Conservation (phyloP, 345 rosid genomes). For the Arabidopsis arenosa region DNA sequence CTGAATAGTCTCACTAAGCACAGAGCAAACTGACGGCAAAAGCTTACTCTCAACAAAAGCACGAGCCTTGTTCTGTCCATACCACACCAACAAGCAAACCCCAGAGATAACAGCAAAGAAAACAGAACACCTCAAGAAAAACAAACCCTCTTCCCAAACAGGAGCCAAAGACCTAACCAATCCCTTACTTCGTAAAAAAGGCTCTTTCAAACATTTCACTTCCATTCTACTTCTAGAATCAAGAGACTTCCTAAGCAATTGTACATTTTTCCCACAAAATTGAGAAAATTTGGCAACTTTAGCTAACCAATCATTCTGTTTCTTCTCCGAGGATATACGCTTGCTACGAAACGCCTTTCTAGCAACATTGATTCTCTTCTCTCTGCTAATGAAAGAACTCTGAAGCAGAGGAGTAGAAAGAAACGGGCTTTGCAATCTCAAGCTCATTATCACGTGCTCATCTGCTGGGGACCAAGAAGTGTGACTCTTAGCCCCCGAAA, state of each 20-base stretch:
- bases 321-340: constrained; percentile 63
- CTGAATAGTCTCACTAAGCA: constrained; percentile 73
- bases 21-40: constrained; percentile 84
- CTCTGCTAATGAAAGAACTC: constrained; percentile 40
- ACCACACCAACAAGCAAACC: constrained; percentile 87
- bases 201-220: constrained; percentile 65
- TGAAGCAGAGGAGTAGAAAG: constrained; percentile 55
- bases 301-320: constrained; percentile 69
- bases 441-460: constrained; percentile 61
- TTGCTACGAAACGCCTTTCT: constrained; percentile 50
- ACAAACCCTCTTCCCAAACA: constrained; percentile 74
- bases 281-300: constrained; percentile 65
- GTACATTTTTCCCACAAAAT: constrained; percentile 71
- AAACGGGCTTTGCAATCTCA: constrained; percentile 60
- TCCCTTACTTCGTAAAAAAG: constrained; percentile 61
- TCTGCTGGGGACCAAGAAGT: constrained; percentile 72
- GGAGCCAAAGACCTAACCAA: constrained; percentile 70
- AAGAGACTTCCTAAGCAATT: constrained; percentile 63
- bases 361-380: constrained; percentile 29
- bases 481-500: constrained; percentile 62
- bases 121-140: constrained; percentile 81
- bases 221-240: constrained; percentile 63
- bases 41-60: constrained; percentile 75
- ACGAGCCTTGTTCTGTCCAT: constrained; percentile 78
- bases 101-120: constrained; percentile 77